Base-by-base conservation (phyloP, 805 yeast species). In the Candida sanyiensis region DNA sequence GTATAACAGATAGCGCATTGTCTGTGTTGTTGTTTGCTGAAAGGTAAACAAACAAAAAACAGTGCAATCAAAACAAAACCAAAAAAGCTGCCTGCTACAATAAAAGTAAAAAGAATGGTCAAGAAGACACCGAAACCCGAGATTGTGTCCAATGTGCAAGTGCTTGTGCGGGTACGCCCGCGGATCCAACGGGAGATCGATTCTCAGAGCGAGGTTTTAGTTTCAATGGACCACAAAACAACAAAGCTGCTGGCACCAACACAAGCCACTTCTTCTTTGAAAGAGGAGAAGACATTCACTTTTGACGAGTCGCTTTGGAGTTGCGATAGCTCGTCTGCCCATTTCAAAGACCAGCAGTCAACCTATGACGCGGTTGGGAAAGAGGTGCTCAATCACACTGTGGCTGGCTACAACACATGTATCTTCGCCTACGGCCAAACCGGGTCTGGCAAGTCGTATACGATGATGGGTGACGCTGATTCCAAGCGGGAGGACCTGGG, bases 401-500 rank as follows among this genome's bases (percentile, higher is more conserved):
- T 83, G 37, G 73, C 72, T 46, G 95, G 95, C 0, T 78, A 70
- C 56, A 80, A 82, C 46, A 80, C 83, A 2, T 81, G 86, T 53
- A 77, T 82, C 1, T 76, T 81, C 57, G 87, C 88, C 1, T 81
- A 82, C 50, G 89, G 88, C 5, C 95, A 86, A 20, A 42, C 45
- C 21, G 45, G 45, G 5, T 37, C 42, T 24, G 45, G 45, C 23
- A 42, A 42, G 17, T 34, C 94, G 0, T 80, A 74, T 59, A 86
- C 95, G 1, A 84, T 85, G 93, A 73, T 85, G 62, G 83, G 85
- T 0, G 47, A 67, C 9, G 50, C 61, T 1, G 55, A 52, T 4
- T 63, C 69, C 3, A 73, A 73, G 4, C 32, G 19, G 5, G 89
- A 54, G 5, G 64, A 69, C 2, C 73, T 73, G 11, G 95, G 95